phyloP scores from a whole-genome alignment of 1,139 yeast species.

The Saccharomyces pastorianus region DNA sequence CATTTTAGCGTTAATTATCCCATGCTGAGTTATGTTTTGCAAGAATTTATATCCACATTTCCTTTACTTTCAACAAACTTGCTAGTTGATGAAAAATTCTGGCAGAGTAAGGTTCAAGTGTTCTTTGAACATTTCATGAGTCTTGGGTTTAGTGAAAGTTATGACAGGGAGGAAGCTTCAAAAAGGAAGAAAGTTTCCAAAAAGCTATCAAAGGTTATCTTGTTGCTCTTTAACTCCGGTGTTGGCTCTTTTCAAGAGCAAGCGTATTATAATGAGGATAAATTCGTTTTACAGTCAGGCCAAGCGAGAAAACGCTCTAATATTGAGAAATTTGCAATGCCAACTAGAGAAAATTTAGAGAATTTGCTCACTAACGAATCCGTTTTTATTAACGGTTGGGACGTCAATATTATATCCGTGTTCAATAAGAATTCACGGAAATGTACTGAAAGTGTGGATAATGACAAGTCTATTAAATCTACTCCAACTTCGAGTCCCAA shows the following conservation, averaged over 20 bases:
- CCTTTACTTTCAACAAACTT: slow-evolving; percentile 55
- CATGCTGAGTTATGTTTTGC: slow-evolving; percentile 55
- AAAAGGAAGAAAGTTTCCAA: slow-evolving; percentile 59
- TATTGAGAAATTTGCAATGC: slow-evolving; percentile 38
- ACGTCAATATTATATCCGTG: slow-evolving; percentile 62
- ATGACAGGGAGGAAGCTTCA: slow-evolving; percentile 64
- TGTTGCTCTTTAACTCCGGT: slow-evolving; percentile 69
- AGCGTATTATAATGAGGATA: slow-evolving; percentile 39
- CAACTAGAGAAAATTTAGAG: slow-evolving; percentile 47
- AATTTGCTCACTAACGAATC: slow-evolving; percentile 39
- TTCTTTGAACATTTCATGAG: slow-evolving; percentile 70
- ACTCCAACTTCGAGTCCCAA: neutral
- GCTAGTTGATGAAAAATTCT: slow-evolving; percentile 49
- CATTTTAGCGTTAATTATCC: slow-evolving; percentile 2
- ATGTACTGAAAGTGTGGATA: neutral
- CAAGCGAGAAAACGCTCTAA: slow-evolving; percentile 26
- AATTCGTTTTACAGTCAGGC: slow-evolving; percentile 21
- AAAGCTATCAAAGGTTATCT: slow-evolving; percentile 52
- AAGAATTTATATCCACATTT: slow-evolving; percentile 53
- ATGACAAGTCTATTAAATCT: neutral
- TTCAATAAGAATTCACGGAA: slow-evolving; percentile 12
- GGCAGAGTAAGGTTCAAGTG: slow-evolving; percentile 73
- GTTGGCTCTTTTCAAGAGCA: slow-evolving; percentile 54
- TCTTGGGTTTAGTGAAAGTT: slow-evolving; percentile 60
- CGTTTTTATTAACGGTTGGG: slow-evolving; percentile 49